Base-by-base conservation (phyloP, 192 early-diverging fungal genomes). In the Podila epigama region DNA sequence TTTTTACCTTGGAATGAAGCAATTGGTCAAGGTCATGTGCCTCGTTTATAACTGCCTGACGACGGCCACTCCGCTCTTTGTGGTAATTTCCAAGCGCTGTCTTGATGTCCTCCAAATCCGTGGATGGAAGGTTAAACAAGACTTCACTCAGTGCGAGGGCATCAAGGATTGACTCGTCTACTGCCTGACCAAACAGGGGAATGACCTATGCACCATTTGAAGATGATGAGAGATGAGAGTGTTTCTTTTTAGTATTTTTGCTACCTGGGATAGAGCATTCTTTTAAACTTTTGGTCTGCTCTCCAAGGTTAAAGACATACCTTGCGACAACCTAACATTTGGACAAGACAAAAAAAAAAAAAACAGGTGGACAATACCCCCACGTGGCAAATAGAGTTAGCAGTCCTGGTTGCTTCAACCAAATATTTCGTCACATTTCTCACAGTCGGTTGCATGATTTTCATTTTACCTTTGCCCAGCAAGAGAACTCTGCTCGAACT, bases 381-480 rank as follows among this genome's bases (percentile, higher is more conserved):
- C 42, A 40, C 27, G 9, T 37, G n/a, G 44, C 44, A 48, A 22
- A 48, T 48, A 48, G 44, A 48, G n/a, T n/a, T n/a, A n/a, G n/a
- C n/a, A n/a, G n/a, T n/a, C n/a, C n/a, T n/a, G n/a, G n/a, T n/a
- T n/a, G n/a, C n/a, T n/a, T n/a, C n/a, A n/a, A n/a, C n/a, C n/a
- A n/a, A n/a, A n/a, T n/a, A n/a, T n/a, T n/a, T n/a, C n/a, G 42
- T 10, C 41, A 28, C 22, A 58, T 37, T 50, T 34, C 52, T 50
- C 34, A 13, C 22, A 35, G 25, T 36, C 34, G 18, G n/a, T 39
- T 29, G 51, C 13, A 12, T 53, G 0, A 53, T 18, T 7, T 59
- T 51, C 42, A 2, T n/a, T 18, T 25, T 66, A 75, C 72, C 72
- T 75, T 75, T 65, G 39, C 72, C 72, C 33, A 75, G 34, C 7